Evolutionary conservation across 257 asterid genomes (phyloP).

Genomic region (Nicotiana knightiana): DNA sequence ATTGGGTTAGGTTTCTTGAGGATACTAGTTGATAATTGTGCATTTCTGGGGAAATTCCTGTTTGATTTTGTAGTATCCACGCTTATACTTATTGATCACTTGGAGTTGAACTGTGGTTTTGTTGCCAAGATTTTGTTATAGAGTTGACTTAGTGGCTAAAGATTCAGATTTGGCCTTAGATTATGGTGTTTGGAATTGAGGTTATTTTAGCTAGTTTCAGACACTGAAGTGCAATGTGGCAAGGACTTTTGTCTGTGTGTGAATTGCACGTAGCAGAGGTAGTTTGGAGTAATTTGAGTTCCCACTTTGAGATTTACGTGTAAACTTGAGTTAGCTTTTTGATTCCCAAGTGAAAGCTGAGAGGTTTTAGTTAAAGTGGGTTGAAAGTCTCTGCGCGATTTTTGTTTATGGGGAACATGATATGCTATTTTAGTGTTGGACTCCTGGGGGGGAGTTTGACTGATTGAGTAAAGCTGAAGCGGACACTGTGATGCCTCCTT

Average conservation of each 20-base stretch:
- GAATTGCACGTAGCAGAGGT: background rate
- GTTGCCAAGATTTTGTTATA: slow-evolving; percentile 1
- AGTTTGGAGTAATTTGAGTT: background rate
- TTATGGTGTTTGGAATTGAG: background rate
- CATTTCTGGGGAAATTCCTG: background rate
- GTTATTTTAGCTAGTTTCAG: background rate
- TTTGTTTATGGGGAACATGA: slow-evolving; percentile 16
- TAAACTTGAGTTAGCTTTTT: background rate
- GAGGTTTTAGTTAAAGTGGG: background rate
- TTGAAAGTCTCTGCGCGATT: background rate
- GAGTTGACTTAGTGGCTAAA: background rate
- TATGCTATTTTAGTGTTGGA: slow-evolving; percentile 27
- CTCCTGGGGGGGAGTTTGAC: slow-evolving; percentile 25
- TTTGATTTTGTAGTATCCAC: background rate
- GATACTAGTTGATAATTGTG: background rate
- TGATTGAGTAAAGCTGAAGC: slow-evolving; percentile 16
- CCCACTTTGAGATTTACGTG: background rate
- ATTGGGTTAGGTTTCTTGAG: background rate
- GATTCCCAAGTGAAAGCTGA: background rate
- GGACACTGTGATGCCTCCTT: slow-evolving; percentile 60
- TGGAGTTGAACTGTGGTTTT: background rate
- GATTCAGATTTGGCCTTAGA: background rate
- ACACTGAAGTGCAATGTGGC: background rate
- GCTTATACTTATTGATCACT: background rate
- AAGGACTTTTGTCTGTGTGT: background rate